Evolutionary conservation across 345 rosid genomes (phyloP), one percentile per base, ranked within the genome.

Genomic region (Eutrema japonicum): DNA sequence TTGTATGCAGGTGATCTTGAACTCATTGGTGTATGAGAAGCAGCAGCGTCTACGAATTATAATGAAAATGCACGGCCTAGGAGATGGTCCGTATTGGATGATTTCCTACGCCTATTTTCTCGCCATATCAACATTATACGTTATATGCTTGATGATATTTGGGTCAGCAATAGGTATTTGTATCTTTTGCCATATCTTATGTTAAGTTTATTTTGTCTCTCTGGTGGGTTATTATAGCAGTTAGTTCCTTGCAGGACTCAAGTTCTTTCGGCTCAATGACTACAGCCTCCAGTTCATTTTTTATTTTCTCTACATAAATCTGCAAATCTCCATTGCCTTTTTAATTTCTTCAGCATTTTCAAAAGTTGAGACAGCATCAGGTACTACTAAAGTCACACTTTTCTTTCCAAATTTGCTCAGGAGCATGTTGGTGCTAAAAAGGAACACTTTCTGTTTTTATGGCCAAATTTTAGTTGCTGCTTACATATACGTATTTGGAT

Each of bases 21-120:
- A 80, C 40, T 73, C 93, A 14, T 72, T 94, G 73, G 95, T 94
- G 36, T 91, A 91, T 47, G 97, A 94, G 82, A 94, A 89, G 55
- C 85, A 89, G 61, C 90, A 89, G 38, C 90, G 81, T 53, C 81
- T 91, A 69, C 82, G 96, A 76, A 83, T 91, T 41, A 91, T 94
- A 88, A 94, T 94, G 98, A 89, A 89, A 83, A 94, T 94, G 98
- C 98, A 94, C 2, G 96, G 97, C 42, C 95, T 94, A 65, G 91
- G 96, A 41, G 97, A 94, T 68, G 97, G 90, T 53, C 96, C 98
- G 33, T 94, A 94, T 72, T 91, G 96, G 95, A 60, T 89, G 79
- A 89, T 93, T 53, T 74, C 97, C 16, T 93, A 93, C 41, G 84
- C 82, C 12, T 93, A 91, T 83, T 89, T 89, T 80, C 85, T 94